phyloP scores from a whole-genome alignment of 116 monocot species.

The Trichopus zeylanicus region DNA sequence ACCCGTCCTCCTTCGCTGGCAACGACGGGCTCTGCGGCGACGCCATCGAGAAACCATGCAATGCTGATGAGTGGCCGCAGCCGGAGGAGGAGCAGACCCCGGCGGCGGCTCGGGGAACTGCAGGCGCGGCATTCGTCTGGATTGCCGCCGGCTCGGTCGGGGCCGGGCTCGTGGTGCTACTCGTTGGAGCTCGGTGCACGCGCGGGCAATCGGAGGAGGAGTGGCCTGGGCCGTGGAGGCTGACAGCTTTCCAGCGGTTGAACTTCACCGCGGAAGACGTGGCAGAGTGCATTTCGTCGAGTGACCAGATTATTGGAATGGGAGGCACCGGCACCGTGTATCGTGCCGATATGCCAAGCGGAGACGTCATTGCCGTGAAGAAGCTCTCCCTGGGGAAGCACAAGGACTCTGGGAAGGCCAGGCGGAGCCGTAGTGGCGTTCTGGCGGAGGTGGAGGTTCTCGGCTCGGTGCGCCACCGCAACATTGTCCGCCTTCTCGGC shows the following conservation, averaged over 20 bases:
- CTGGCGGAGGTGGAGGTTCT: constrained; percentile 74
- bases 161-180: constrained; percentile 32
- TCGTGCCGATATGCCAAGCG: constrained; percentile 68
- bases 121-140: constrained; percentile 42
- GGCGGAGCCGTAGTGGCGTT: background rate
- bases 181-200: constrained; percentile 33
- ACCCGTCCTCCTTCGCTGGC: constrained; percentile 54
- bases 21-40: constrained; percentile 58
- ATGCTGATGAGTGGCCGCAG: background rate
- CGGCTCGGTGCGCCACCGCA: constrained; percentile 68
- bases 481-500: constrained; percentile 75
- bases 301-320: constrained; percentile 58
- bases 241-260: constrained; percentile 75
- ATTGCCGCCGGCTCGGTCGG: constrained; percentile 40
- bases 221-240: constrained; percentile 39
- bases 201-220: constrained; percentile 10
- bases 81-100: background rate
- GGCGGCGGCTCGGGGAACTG: constrained; percentile 17
- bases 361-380: constrained; percentile 79
- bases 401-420: constrained; percentile 19
- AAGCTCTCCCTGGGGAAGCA: constrained; percentile 61
- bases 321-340: constrained; percentile 73
- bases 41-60: constrained; percentile 23
- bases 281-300: constrained; percentile 34
- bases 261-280: constrained; percentile 83